phyloP scores from a whole-genome alignment of 2,329 filamentous ascomycete species.

The Xylariaceae sp. region DNA sequence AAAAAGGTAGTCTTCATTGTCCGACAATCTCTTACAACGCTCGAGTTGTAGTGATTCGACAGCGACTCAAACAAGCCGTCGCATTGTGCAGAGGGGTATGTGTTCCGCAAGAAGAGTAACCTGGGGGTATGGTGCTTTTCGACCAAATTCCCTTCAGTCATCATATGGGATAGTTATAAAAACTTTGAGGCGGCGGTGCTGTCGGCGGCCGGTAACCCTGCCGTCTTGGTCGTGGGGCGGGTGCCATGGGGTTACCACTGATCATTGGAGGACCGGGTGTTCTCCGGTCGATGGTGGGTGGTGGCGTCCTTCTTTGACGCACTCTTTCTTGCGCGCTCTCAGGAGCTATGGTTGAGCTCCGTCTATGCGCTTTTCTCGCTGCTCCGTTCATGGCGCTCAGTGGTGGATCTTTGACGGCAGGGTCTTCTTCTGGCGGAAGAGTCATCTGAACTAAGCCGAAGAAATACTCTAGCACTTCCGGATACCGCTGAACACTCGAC shows the following conservation, averaged over 20 bases:
- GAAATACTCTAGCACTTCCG: conserved; percentile 83
- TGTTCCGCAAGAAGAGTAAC: not conserved
- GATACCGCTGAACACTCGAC: conserved; percentile 75
- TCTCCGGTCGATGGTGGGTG: conserved; percentile 47
- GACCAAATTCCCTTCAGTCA: conserved; percentile 5
- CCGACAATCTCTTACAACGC: conserved; percentile 7
- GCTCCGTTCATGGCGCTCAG: conserved; percentile 59
- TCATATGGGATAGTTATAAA: conserved; percentile 27
- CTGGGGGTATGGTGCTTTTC: not conserved
- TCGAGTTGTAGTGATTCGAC: not conserved
- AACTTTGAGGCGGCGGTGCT: conserved; percentile 36
- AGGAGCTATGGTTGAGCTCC: conserved; percentile 48
- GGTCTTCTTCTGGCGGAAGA: conserved; percentile 68
- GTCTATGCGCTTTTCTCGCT: conserved; percentile 55
- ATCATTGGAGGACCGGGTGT: conserved; percentile 46
- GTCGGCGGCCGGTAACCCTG: conserved; percentile 35
- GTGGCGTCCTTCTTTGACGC: conserved; percentile 45
- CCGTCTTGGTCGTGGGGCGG: conserved; percentile 32
- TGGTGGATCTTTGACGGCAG: conserved; percentile 65
- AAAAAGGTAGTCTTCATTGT: conserved; percentile 2
- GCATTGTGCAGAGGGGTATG: not conserved
- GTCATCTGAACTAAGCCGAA: conserved; percentile 73
- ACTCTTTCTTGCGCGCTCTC: conserved; percentile 45
- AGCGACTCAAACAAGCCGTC: not conserved
- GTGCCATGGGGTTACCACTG: conserved; percentile 40